Evolutionary conservation across 108 stramenopile species (phyloP).

Genomic region (Fistulifera solaris): DNA sequence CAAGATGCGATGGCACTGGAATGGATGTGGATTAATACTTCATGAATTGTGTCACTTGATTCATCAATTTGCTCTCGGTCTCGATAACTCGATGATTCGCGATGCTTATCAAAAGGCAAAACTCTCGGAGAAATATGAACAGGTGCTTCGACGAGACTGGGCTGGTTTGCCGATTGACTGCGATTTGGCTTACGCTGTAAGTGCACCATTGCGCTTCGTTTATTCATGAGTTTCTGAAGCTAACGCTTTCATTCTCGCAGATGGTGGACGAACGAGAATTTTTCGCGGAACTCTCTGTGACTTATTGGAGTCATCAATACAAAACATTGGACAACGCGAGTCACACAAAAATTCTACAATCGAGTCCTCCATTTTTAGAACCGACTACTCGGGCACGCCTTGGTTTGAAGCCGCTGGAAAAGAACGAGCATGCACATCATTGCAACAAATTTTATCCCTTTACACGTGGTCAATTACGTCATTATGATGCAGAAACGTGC

Average conservation of each 20-base stretch:
- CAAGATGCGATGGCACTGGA: constrained; percentile 71
- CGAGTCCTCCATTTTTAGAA: constrained; percentile 63
- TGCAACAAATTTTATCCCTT: constrained; percentile 88
- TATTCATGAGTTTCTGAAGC: too few species aligned
- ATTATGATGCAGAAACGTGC: constrained; percentile 48
- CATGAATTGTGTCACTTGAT: constrained; percentile 82
- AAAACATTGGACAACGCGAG: constrained; percentile 36
- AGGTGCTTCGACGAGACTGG: constrained; percentile 69
- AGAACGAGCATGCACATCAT: constrained; percentile 15
- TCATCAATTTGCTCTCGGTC: constrained; percentile 63
- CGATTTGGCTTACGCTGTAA: constrained; percentile 55
- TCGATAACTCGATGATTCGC: constrained; percentile 36
- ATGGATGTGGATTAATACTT: constrained; percentile 68
- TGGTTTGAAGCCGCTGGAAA: background rate
- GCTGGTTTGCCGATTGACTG: constrained; percentile 40
- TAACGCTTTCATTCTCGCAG: too few species aligned
- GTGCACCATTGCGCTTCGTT: too few species aligned
- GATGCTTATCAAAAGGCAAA: constrained; percentile 27
- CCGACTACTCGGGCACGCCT: constrained; percentile 39
- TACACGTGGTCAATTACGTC: constrained; percentile 59
- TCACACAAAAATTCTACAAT: constrained; percentile 26
- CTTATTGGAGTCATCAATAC: constrained; percentile 60
- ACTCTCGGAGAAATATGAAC: constrained; percentile 41
- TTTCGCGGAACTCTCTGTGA: constrained; percentile 74
- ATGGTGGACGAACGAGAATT: constrained; percentile 76